phyloP scores from a whole-genome alignment of 139 green algal species.

The Pseudopediastrum boryanum region DNA sequence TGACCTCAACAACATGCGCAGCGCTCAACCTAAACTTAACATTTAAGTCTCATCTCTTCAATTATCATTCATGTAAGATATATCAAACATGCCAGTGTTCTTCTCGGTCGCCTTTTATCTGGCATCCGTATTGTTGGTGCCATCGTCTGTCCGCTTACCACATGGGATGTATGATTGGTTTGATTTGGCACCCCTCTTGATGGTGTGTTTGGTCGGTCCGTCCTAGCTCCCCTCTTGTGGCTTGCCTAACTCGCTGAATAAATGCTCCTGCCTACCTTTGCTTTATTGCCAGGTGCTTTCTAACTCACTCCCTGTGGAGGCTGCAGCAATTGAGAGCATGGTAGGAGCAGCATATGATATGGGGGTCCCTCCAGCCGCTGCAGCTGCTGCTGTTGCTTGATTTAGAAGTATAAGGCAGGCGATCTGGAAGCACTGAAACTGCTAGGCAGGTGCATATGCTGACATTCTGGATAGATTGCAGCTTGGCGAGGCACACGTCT shows the following conservation, averaged over 20 bases:
- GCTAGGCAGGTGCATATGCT: too few species aligned
- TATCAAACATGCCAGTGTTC: too few species aligned
- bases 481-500: too few species aligned
- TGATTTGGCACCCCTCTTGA: neutral
- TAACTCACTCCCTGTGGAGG: slow-evolving; percentile 17
- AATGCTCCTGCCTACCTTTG: neutral
- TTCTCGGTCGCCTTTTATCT: neutral
- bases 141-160: neutral
- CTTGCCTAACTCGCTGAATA: too few species aligned
- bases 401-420: too few species aligned
- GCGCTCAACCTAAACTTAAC: neutral
- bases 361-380: too few species aligned
- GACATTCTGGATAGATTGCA: too few species aligned
- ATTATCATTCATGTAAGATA: neutral
- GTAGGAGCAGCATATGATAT: slow-evolving; percentile 12
- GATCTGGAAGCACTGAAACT: too few species aligned
- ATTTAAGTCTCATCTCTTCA: neutral
- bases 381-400: too few species aligned
- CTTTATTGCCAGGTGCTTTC: slow-evolving; percentile 16
- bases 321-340: slow-evolving; percentile 19
- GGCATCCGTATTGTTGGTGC: neutral
- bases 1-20: neutral
- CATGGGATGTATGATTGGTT: neutral
- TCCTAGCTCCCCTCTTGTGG: too few species aligned
- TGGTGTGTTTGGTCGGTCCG: neutral